Evolutionary conservation across 495 filamentous ascomycete species (phyloP).

Genomic region (Daldinia caldariorum): DNA sequence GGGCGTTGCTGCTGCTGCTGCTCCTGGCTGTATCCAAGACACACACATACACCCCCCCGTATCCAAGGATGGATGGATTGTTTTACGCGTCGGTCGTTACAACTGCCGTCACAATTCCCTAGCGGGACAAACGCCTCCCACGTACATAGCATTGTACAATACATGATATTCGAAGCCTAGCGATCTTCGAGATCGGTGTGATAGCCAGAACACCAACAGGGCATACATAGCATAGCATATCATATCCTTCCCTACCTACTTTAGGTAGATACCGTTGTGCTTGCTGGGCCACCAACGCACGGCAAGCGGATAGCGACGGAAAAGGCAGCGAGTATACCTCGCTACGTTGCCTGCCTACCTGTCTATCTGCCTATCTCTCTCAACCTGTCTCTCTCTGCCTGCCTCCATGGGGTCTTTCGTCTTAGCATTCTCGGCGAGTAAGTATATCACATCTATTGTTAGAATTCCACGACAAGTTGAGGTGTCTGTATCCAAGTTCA

Average conservation of each 20-base stretch:
- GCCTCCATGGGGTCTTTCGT: too few species aligned
- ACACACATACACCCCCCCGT: background rate
- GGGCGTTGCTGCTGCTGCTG: too few species aligned
- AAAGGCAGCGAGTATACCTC: background rate
- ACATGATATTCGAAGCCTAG: background rate
- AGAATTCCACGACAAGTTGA: too few species aligned
- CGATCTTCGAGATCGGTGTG: background rate
- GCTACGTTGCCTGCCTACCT: background rate
- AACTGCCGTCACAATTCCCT: background rate
- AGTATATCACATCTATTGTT: too few species aligned
- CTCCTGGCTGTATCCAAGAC: background rate
- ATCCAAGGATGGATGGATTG: background rate
- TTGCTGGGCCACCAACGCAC: background rate
- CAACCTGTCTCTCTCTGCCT: too few species aligned
- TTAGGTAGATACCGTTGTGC: background rate
- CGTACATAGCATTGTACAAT: background rate
- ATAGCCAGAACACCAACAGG: background rate
- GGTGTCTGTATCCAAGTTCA: too few species aligned
- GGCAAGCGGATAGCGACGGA: background rate
- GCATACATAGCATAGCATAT: too few species aligned
- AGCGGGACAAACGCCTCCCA: background rate
- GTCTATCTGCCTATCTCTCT: too few species aligned
- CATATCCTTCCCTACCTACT: too few species aligned
- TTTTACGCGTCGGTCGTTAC: background rate
- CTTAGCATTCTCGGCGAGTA: too few species aligned